Conservation (phyloP, 1,284 basidiomycete genomes). For the Cystobasidium pallidum region DNA sequence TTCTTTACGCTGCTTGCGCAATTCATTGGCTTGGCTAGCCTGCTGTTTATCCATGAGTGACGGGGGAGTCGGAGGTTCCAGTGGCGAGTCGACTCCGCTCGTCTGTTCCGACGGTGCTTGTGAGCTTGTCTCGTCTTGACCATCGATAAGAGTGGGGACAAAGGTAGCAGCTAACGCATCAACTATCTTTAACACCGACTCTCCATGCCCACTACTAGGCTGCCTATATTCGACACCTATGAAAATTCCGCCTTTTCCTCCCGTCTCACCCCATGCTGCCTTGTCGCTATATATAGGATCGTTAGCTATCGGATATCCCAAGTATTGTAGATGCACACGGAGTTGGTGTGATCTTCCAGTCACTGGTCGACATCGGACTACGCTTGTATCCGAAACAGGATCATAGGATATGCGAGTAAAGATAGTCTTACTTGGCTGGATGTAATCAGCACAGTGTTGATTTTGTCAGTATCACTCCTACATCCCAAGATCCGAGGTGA, state of each 20-base stretch:
- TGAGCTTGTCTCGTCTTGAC: not conserved
- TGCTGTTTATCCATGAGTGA: not conserved
- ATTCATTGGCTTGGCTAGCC: not conserved
- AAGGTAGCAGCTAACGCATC: conserved; percentile 9
- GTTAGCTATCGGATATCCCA: conserved; percentile 91
- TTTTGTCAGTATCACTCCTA: too few species aligned
- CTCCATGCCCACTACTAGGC: not conserved
- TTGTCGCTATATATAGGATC: conserved; percentile 81
- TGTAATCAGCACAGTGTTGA: conserved; percentile 19
- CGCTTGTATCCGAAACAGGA: conserved; percentile 75
- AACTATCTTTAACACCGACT: conserved; percentile 2
- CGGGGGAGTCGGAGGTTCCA: not conserved
- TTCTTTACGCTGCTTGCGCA: not conserved
- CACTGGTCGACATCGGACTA: conserved; percentile 79
- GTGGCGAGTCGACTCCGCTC: not conserved
- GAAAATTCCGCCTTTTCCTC: conserved; percentile 72
- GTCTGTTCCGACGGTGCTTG: not conserved
- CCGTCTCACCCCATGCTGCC: conserved; percentile 76
- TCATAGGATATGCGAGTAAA: conserved; percentile 89
- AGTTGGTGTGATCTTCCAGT: conserved; percentile 70
- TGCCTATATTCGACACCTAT: not conserved
- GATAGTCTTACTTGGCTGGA: conserved; percentile 77
- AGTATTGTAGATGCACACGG: conserved; percentile 91
- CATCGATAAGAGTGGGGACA: not conserved
- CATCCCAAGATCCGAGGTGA: too few species aligned